Evolutionary conservation across 2,329 filamentous ascomycete species (phyloP), one percentile per base, ranked within the genome.

Genomic region (Penicillium sp.): DNA sequence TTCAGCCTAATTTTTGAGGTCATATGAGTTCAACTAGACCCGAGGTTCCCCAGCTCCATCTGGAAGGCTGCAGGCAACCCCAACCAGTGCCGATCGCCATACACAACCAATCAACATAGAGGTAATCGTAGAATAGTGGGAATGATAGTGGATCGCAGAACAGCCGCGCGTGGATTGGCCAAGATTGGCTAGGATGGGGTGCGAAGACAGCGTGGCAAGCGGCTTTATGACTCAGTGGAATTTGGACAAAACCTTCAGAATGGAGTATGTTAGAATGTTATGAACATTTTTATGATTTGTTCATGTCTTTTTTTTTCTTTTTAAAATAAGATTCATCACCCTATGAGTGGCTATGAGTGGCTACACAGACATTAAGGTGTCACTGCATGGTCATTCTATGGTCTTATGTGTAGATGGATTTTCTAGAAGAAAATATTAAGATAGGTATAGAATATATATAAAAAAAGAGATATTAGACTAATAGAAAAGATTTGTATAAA

Each of bases 151-250:
- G 51, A 31, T 40, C 44, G 5, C 30, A 30, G 31, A 49, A 54
- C 44, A 54, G n/a, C 44, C 35, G 44, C 42, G 22, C 28, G 40
- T 28, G 46, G 55, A 53, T 53, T 35, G 31, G 14, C 11, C 31
- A 35, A 14, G 31, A 35, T 35, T 35, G 31, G 31, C 5, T 7
- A 33, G 31, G 22, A 22, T 22, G 22, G 22, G 46, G 30, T 19
- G 25, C 45, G 37, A 50, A 53, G 48, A 60, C 53, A 58, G 56
- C 58, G 58, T 61, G 58, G 58, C 58, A 61, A 61, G 44, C 37
- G 46, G 26, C 41, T 48, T 37, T 51, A 55, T 57, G 57, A 58
- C 31, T 57, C 55, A 59, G 48, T 43, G 37, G 14, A 19, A 50
- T 19, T 35, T 30, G 2, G 6, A 41, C 36, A 25, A 19, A 44